phyloP scores from a whole-genome alignment of 352 stramenopile genomes.

The Peronospora belbahrii region DNA sequence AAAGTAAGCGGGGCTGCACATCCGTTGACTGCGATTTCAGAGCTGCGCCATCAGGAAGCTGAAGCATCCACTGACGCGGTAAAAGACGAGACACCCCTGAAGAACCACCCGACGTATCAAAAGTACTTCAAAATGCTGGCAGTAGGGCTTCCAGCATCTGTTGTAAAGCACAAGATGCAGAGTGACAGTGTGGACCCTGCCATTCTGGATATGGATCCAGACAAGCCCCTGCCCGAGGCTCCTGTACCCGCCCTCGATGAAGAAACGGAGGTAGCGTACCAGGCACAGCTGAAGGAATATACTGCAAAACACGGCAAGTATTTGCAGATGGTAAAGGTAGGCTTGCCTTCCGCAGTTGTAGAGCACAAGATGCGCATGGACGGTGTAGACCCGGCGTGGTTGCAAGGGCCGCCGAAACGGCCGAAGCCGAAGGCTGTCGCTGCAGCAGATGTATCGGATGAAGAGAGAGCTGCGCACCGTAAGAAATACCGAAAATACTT shows the following conservation, averaged over 20 bases:
- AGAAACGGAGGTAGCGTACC: slow-evolving; percentile 42
- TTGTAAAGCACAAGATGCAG: slow-evolving; percentile 77
- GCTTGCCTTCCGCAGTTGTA: slow-evolving; percentile 51
- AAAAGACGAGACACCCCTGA: slow-evolving; percentile 36
- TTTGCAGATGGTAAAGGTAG: slow-evolving; percentile 73
- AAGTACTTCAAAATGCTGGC: slow-evolving; percentile 84
- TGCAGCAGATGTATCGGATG: slow-evolving; percentile 28
- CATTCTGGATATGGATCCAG: slow-evolving; percentile 58
- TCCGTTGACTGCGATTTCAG: slow-evolving; percentile 36
- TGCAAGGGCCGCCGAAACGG: slow-evolving; percentile 48
- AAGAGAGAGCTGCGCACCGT: slow-evolving; percentile 45
- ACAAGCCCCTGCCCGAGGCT: slow-evolving; percentile 33
- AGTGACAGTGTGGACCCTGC: slow-evolving; percentile 51
- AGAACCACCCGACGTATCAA: slow-evolving; percentile 57
- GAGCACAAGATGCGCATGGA: slow-evolving; percentile 85
- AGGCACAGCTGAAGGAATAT: slow-evolving; percentile 50
- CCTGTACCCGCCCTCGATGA: slow-evolving; percentile 14
- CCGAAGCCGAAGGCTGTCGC: slow-evolving; percentile 16
- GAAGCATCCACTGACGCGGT: slow-evolving; percentile 1
- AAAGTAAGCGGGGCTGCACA: slow-evolving; percentile 10
- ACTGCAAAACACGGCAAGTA: slow-evolving; percentile 67
- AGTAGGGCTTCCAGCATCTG: slow-evolving; percentile 50
- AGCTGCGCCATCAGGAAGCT: slow-evolving; percentile 24
- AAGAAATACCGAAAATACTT: slow-evolving; percentile 83
- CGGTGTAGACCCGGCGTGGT: slow-evolving; percentile 49